Evolutionary conservation across 2,329 filamentous ascomycete species (phyloP).

Genomic region (Exophiala dermatitidis): DNA sequence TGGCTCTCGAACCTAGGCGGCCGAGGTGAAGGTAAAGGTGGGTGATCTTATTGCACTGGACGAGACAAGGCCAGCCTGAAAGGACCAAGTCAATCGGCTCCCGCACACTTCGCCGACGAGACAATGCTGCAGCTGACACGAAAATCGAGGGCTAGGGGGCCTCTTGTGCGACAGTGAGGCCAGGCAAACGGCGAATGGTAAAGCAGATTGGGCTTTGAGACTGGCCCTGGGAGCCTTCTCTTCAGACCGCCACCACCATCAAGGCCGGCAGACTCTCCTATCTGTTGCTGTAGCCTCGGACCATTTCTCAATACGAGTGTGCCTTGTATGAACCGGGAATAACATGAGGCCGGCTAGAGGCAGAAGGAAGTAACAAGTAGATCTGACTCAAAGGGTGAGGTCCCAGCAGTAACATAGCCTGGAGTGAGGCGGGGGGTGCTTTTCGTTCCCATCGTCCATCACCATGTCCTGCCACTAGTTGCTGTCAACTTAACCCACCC

Average conservation of each 20-base stretch:
- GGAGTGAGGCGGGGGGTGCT: neutral
- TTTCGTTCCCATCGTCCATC: neutral
- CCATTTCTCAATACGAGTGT: neutral
- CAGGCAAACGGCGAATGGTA: neutral
- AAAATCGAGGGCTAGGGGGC: neutral
- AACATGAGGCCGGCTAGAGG: too few relatives aligned
- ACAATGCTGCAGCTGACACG: neutral
- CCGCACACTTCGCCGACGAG: neutral
- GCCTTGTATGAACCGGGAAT: too few relatives aligned
- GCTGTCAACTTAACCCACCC: neutral
- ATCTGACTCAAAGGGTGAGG: too few relatives aligned
- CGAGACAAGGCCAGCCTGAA: neutral
- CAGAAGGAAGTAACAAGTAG: too few relatives aligned
- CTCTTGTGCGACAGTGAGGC: neutral
- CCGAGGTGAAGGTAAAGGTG: neutral
- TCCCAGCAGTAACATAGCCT: too few relatives aligned
- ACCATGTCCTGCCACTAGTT: neutral
- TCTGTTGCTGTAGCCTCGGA: neutral
- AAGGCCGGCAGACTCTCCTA: slow-evolving; percentile 20
- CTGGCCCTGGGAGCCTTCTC: slow-evolving; percentile 9
- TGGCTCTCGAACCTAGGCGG: neutral
- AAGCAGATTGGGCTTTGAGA: neutral
- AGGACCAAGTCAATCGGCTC: neutral
- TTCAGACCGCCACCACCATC: slow-evolving; percentile 20
- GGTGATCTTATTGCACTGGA: neutral